Conservation (phyloP, 169 alveolate species). For the Eimeria sp. region DNA sequence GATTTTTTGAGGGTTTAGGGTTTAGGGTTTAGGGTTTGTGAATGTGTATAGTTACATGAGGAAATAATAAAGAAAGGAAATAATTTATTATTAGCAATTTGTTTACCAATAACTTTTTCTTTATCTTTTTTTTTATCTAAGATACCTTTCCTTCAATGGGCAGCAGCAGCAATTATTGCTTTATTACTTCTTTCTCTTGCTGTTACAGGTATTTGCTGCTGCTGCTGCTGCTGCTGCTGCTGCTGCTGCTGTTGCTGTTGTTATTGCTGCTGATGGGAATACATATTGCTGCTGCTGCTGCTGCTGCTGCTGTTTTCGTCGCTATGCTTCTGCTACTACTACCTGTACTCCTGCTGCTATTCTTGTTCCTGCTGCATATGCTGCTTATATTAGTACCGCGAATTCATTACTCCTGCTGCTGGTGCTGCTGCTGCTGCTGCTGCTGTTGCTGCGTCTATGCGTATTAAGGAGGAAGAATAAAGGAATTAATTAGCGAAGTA, state of each 20-base stretch:
- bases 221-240: too few relatives aligned
- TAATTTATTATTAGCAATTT: background rate
- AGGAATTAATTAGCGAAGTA: background rate
- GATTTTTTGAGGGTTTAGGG: too few relatives aligned
- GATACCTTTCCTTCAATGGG: constrained; percentile 1
- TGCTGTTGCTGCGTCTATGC: background rate
- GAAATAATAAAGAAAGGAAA: background rate
- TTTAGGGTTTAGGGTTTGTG: constrained; percentile 8
- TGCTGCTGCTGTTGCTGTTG: too few relatives aligned
- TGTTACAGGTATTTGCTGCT: background rate
- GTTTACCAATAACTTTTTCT: background rate
- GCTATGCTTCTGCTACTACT: too few relatives aligned
- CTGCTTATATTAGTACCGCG: background rate
- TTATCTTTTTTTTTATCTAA: background rate
- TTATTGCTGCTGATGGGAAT: too few relatives aligned
- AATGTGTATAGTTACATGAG: background rate
- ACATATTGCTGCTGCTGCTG: too few relatives aligned
- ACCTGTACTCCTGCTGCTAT: too few relatives aligned
- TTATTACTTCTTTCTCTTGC: background rate
- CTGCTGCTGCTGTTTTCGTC: too few relatives aligned
- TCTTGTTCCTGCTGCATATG: too few relatives aligned
- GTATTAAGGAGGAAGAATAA: background rate
- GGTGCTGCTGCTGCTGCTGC: background rate
- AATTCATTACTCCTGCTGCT: background rate
- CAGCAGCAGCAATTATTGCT: background rate